phyloP scores from a whole-genome alignment of 139 green algal genomes.

The Diplosphaera chodatii region DNA sequence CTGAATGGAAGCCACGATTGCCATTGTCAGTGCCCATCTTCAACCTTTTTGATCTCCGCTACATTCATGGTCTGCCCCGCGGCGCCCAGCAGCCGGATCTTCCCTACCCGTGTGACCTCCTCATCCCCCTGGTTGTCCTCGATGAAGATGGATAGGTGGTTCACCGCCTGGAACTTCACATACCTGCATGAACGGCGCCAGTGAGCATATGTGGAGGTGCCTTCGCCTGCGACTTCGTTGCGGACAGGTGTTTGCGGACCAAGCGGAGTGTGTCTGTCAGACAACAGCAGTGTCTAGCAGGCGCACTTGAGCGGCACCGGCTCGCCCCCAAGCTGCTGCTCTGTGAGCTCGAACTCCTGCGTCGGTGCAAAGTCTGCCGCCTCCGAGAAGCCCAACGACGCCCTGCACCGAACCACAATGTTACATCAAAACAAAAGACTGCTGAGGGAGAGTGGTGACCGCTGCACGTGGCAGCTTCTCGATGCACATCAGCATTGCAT shows the following conservation, averaged over 20 bases:
- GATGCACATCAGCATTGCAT: slow-evolving; percentile 26
- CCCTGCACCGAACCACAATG: slow-evolving; percentile 5
- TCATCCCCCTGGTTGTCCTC: slow-evolving; percentile 59
- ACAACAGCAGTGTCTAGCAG: not conserved
- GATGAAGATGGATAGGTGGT: slow-evolving; percentile 57
- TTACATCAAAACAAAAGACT: too few species aligned
- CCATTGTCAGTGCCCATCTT: slow-evolving; percentile 47
- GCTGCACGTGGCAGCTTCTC: too few species aligned
- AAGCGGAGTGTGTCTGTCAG: too few species aligned
- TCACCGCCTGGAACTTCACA: slow-evolving; percentile 76
- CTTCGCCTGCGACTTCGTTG: too few species aligned
- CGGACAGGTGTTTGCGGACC: too few species aligned
- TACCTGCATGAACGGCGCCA: slow-evolving; percentile 12
- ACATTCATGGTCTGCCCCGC: slow-evolving; percentile 63
- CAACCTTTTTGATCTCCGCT: slow-evolving; percentile 66
- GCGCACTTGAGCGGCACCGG: slow-evolving; percentile 49
- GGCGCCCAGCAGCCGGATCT: slow-evolving; percentile 50
- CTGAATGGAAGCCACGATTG: too few species aligned
- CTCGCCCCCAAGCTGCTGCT: slow-evolving; percentile 42
- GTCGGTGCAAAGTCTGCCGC: slow-evolving; percentile 31
- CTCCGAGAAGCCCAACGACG: slow-evolving; percentile 31
- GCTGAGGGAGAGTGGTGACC: too few species aligned
- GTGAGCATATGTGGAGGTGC: too few species aligned
- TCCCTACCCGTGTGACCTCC: slow-evolving; percentile 59
- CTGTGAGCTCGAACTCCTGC: slow-evolving; percentile 58